Percentiles rank a stretch among this genome's conserved stretches.
phyloP scores from a whole-genome alignment of 1,139 yeast species.

The Saccharomyces hybrid region DNA sequence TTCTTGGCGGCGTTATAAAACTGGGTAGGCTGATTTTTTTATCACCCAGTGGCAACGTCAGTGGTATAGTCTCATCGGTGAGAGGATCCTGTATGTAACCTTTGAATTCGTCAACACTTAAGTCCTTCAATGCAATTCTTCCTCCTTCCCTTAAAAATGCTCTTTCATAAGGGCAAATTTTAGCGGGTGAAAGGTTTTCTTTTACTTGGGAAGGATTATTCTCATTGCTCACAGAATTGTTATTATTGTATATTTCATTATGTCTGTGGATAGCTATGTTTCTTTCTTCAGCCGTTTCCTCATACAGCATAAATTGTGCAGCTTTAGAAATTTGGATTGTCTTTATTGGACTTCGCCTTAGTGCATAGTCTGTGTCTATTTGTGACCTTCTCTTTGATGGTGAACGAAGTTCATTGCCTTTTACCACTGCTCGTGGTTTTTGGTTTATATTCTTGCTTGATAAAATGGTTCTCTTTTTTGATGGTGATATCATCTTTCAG shows the following conservation, averaged over 20 bases:
- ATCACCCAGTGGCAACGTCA: constrained; percentile 14
- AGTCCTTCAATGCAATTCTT: constrained; percentile 15
- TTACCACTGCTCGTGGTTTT: not conserved
- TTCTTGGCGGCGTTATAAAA: constrained; percentile 22
- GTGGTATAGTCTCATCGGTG: constrained; percentile 7
- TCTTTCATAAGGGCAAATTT: constrained; percentile 3
- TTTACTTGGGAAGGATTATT: constrained; percentile 13
- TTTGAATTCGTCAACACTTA: constrained; percentile 14
- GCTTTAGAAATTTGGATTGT: constrained; percentile 4
- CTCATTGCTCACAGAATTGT: constrained; percentile 11
- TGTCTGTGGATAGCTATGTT: constrained; percentile 14
- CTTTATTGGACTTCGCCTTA: constrained; percentile 15
- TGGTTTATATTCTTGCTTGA: not conserved
- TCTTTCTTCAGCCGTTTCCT: constrained; percentile 20
- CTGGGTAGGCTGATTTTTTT: constrained; percentile 12
- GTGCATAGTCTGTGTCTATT: constrained; percentile 12
- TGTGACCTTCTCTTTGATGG: constrained; percentile 12
- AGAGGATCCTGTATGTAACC: constrained; percentile 16
- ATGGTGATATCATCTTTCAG: not conserved
- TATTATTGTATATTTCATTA: constrained; percentile 6
- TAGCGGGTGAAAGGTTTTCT: constrained; percentile 18
- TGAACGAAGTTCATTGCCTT: constrained; percentile 3
- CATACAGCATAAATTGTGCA: constrained; percentile 13
- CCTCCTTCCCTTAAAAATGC: not conserved
- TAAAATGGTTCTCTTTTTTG: not conserved